Percentiles rank a stretch among this genome's conserved stretches.
phyloP scores from a whole-genome alignment of 1,284 basidiomycete genomes.

The Gastroboletus turbinatus region DNA sequence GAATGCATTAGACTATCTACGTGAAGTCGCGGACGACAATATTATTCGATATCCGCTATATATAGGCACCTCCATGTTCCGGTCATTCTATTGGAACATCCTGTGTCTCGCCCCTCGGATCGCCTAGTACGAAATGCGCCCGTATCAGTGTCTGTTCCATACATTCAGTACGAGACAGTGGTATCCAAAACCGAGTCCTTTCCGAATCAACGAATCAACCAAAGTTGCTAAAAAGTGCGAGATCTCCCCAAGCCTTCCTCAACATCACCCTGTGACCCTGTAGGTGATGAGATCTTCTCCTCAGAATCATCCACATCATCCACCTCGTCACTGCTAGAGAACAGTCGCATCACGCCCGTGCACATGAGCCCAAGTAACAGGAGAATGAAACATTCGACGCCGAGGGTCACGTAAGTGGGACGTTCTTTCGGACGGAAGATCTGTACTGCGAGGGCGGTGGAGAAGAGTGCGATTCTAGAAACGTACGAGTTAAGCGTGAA shows the following conservation, averaged over 20 bases:
- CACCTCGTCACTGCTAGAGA: background rate
- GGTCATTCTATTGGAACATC: background rate
- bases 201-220: background rate
- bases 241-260: background rate
- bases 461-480: constrained; percentile 15
- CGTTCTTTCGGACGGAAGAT: constrained; percentile 7
- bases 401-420: background rate
- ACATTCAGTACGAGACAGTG: background rate
- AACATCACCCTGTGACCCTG: background rate
- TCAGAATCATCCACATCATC: background rate
- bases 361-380: constrained; percentile 1
- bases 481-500: background rate
- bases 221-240: too few species aligned
- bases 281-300: background rate
- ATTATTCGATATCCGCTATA: background rate
- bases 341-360: constrained; percentile 2
- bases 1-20: background rate
- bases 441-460: constrained; percentile 7
- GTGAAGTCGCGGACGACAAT: background rate
- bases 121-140: background rate
- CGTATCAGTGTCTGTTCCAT: background rate
- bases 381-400: constrained; percentile 11
- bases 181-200: background rate
- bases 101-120: background rate
- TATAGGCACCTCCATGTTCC: background rate